Evolutionary conservation across 768 basidiomycete species (phyloP), one percentile per base, ranked within the genome.

Genomic region (Russula sp.): DNA sequence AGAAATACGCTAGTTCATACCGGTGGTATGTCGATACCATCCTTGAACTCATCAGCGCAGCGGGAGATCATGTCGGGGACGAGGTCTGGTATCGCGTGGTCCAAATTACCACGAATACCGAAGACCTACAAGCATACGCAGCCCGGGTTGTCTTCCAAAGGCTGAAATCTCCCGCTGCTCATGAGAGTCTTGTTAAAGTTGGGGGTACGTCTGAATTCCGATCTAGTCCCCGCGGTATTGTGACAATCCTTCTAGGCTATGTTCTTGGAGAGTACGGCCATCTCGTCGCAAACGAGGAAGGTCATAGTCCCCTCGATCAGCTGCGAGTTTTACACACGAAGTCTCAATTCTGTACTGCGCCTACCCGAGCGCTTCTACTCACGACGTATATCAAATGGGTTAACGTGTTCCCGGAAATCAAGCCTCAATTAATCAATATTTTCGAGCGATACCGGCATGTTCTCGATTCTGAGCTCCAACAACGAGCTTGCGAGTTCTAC

Each of bases 321-420:
- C 97, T 98, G 75, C 90, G 91, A 68, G 79, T 89, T 3, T 77
- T 98, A 7, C 95, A 99, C 75, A 85, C 92, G 8, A 98, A 98
- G 74, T 95, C 94, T 16, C 94, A 96, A 73, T 91, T 93, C 72
- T 97, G 95, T 72, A 83, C 90, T 42, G 94, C 95, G 5, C 79
- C 94, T 34, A 98, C 97, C 9, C 86, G 96, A 38, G 89, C 95
- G 0, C 81, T 99, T 34, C 84, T 99, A 30, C 80, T 99, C 40
- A 96, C 97, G 13, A 98, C 97, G 0, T 99, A 99, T 74, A 89
- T 98, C 79, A 99, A 99, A 83, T 98, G 96, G 96, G 94, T 97
- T 67, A 99, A 99, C 73, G 92, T 99, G 62, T 99, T 98, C 76
- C 97, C 97, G 22, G 97, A 99, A 75, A 97, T 99, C 77, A 97